Percentiles rank a stretch among this genome's conserved stretches.
Conservation (phyloP, 2,329 filamentous ascomycete species). For the Fusarium euwallaceae region DNA sequence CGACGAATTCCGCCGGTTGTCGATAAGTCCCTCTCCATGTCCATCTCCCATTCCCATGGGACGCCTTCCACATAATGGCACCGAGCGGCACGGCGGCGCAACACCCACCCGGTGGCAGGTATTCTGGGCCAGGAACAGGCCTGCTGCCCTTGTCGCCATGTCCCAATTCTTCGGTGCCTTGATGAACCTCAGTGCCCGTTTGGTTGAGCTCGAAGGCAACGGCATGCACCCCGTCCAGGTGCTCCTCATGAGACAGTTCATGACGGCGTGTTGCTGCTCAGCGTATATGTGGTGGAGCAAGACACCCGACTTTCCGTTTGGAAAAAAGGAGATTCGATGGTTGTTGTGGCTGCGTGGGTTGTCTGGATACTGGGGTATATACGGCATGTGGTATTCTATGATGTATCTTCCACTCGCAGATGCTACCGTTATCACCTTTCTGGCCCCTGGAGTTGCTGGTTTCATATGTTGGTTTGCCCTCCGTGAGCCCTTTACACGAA, state of each 20-base stretch:
- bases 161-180: conserved; percentile 85
- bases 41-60: conserved; percentile 40
- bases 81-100: conserved; percentile 16
- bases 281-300: conserved; percentile 80
- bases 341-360: conserved; percentile 78
- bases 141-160: conserved; percentile 78
- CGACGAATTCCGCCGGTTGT: conserved; percentile 41
- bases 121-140: conserved; percentile 77
- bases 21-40: conserved; percentile 42
- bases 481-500: conserved; percentile 81
- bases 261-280: conserved; percentile 76
- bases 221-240: conserved; percentile 88
- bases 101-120: conserved; percentile 43
- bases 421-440: conserved; percentile 90
- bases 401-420: conserved; percentile 88
- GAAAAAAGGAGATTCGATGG: conserved; percentile 73
- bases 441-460: conserved; percentile 82
- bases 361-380: conserved; percentile 82
- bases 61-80: conserved; percentile 15
- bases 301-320: conserved; percentile 78
- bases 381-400: conserved; percentile 76
- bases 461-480: conserved; percentile 82
- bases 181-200: conserved; percentile 86
- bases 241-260: conserved; percentile 81
- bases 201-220: conserved; percentile 79